Base-by-base conservation (phyloP, 331 rosid species). In the Quercus tomentella region DNA sequence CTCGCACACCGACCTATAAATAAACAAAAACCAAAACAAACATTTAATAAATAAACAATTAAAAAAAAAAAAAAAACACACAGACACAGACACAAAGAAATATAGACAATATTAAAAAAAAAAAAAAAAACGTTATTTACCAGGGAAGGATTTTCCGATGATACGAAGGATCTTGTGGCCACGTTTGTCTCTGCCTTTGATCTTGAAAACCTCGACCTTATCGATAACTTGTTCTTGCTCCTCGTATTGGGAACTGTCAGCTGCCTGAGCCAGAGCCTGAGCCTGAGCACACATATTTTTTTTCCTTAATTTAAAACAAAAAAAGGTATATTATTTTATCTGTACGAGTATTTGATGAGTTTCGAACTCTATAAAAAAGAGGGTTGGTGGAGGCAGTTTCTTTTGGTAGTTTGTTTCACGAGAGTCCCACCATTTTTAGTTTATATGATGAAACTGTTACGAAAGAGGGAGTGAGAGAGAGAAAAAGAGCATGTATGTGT, bases 121-220 rank as follows among this genome's bases (percentile, higher is more conserved):
- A 30, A 0, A 3, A 28, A 0, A 0, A 0, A 4, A 30, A 30
- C 31, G 31, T 30, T 37, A 3, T 3, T 74, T 85, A 95, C 99
- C 93, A 7, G 98, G 97, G 68, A 95, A 93, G 89, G 88, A 91
- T 77, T 91, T 93, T 12, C 81, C 99, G 84, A 89, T 82, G 56
- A 96, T 77, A 80, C 96, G 96, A 30, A 96, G 90, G 87, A 96
- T 86, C 82, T 80, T 84, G 80, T 92, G 89, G 30, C 96, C 94
- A 0, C 87, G 98, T 4, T 90, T 96, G 67, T 96, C 97, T 56
- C 78, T 79, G 60, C 98, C 98, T 77, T 87, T 87, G 93, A 96
- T 86, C 84, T 87, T 87, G 94, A 96, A 93, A 60, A 91, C 83
- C 33, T 89, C 82, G 30, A 88, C 83, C 60, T 84, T 90, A 0